Percentiles rank a stretch among this genome's conserved stretches.
phyloP scores from a whole-genome alignment of 805 yeast genomes.

The Candida silvicultrix region DNA sequence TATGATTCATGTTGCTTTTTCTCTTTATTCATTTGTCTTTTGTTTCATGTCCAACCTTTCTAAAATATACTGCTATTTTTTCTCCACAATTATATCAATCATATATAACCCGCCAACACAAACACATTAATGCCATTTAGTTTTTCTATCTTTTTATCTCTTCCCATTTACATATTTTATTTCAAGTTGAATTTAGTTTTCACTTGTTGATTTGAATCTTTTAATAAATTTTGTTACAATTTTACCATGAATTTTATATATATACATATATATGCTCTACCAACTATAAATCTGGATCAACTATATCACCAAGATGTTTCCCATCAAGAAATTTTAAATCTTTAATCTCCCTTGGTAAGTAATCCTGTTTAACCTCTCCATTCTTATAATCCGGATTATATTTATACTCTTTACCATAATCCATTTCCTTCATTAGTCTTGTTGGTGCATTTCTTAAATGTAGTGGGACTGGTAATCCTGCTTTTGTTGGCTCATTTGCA shows the following conservation, averaged over 20 bases:
- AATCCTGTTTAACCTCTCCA: constrained; percentile 70
- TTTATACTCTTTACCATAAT: constrained; percentile 78
- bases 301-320: constrained; percentile 45
- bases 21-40: background rate
- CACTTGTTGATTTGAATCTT: no score
- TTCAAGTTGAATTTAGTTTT: no score
- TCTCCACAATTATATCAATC: no score
- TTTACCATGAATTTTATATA: background rate
- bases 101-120: background rate
- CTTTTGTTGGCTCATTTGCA: constrained; percentile 48
- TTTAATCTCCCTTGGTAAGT: constrained; percentile 60
- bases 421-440: constrained; percentile 78
- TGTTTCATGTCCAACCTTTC: background rate
- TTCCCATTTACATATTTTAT: no score
- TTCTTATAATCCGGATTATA: constrained; percentile 77
- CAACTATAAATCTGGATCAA: constrained; percentile 34
- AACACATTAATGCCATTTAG: background rate
- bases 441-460: constrained; percentile 97
- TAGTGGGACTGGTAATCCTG: constrained; percentile 53
- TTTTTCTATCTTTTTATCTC: no score
- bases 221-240: background rate
- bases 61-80: no score
- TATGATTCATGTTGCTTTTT: background rate
- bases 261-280: background rate
- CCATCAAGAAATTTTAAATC: constrained; percentile 46